Conservation (phyloP, 1,139 yeast genomes). For the Hansenula sp. region DNA sequence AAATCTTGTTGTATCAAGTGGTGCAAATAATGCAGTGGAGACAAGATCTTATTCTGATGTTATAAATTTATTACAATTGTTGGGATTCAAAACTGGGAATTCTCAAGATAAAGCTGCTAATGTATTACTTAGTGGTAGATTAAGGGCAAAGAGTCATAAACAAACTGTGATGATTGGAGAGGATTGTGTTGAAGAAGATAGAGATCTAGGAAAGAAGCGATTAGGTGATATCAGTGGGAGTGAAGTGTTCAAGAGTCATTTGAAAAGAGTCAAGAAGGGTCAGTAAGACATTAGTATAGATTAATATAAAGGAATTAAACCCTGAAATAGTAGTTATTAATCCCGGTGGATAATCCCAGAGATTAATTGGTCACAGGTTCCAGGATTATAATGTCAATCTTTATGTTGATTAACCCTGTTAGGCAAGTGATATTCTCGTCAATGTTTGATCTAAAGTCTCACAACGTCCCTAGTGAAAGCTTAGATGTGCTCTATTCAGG, state of each 20-base stretch:
- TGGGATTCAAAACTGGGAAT: slow-evolving; percentile 55
- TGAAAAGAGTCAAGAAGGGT: slow-evolving; percentile 14
- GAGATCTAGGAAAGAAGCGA: slow-evolving; percentile 15
- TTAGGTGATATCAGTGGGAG: slow-evolving; percentile 21
- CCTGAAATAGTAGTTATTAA: no score
- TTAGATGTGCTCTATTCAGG: no score
- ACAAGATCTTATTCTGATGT: slow-evolving; percentile 68
- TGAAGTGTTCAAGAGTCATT: slow-evolving; percentile 19
- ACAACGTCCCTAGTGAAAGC: no score
- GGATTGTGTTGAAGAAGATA: slow-evolving; percentile 26
- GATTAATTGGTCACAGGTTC: no score
- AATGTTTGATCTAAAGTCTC: no score
- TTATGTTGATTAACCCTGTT: no score
- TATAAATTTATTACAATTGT: slow-evolving; percentile 55
- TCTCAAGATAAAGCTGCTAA: slow-evolving; percentile 56
- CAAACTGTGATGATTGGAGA: slow-evolving; percentile 56
- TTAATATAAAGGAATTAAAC: no score
- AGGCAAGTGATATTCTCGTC: no score
- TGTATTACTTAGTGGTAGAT: slow-evolving; percentile 66
- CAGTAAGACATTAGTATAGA: neutral
- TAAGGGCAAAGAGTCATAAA: slow-evolving; percentile 65
- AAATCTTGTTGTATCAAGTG: slow-evolving; percentile 78
- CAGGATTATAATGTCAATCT: no score
- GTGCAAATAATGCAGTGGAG: slow-evolving; percentile 56
- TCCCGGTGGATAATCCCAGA: no score